phyloP scores from a whole-genome alignment of 495 filamentous ascomycete species.

The Penicillium antarcticum region DNA sequence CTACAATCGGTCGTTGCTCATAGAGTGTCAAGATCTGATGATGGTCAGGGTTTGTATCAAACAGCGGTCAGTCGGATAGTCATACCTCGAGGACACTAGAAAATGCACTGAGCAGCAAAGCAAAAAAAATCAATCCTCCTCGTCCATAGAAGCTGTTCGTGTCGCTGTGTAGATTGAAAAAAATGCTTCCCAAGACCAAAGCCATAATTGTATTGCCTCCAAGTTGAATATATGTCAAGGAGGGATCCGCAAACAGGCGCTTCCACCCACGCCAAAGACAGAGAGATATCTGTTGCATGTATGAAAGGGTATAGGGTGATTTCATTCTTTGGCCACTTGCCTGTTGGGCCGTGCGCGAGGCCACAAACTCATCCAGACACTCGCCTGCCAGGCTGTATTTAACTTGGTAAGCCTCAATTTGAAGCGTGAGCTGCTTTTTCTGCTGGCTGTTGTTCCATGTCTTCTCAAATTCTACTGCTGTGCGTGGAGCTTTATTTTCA shows the following conservation, averaged over 20 bases:
- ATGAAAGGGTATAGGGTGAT: conserved; percentile 35
- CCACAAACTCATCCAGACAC: conserved; percentile 12
- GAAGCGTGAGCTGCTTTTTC: conserved; percentile 36
- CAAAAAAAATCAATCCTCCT: conserved; percentile 79
- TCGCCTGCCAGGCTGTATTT: conserved; percentile 17
- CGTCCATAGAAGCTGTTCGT: conserved; percentile 69
- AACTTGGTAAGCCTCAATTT: conserved; percentile 44
- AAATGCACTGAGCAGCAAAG: conserved; percentile 80
- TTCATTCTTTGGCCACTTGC: conserved; percentile 18
- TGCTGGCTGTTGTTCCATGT: conserved; percentile 47
- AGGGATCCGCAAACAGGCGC: conserved; percentile 60
- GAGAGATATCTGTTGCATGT: conserved; percentile 33
- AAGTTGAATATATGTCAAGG: conserved; percentile 59
- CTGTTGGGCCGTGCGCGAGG: conserved; percentile 17
- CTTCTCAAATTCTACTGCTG: conserved; percentile 60
- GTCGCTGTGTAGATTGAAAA: conserved; percentile 63
- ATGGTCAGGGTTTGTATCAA: neutral
- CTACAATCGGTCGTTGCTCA: conserved; percentile 54
- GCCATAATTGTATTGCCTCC: conserved; percentile 70
- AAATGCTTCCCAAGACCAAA: conserved; percentile 75
- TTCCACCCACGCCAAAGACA: conserved; percentile 41
- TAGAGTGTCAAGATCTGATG: conserved; percentile 49
- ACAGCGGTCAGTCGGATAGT: neutral
- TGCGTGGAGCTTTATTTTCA: conserved; percentile 59
- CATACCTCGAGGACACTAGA: conserved; percentile 58